A percentile compares a stretch with the other conserved stretches of the same genome.
These are phyloP conservation scores for Cadophora sp. DNA, from an alignment of 2,329 filamentous ascomycete species.

Conservation along the genomic window DNA sequence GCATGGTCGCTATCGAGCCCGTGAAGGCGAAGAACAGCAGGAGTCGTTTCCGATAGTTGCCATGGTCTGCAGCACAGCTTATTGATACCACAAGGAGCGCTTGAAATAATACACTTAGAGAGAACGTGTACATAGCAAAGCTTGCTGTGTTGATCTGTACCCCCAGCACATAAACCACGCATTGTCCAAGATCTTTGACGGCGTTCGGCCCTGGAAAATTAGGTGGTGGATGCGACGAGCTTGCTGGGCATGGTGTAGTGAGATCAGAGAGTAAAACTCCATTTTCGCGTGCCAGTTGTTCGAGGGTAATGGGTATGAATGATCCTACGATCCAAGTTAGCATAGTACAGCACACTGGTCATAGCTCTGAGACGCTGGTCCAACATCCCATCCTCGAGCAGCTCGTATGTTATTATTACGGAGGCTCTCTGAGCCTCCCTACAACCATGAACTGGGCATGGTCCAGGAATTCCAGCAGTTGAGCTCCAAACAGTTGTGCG, in stretches of 20 bases:
- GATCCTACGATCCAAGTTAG: constrained; percentile 63
- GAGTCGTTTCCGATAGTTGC: constrained; percentile 87
- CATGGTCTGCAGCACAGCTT: constrained; percentile 94
- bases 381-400: neutral
- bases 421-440: neutral
- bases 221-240: constrained; percentile 35
- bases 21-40: constrained; percentile 84
- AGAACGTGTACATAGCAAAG: constrained; percentile 99
- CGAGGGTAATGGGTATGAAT: constrained; percentile 94
- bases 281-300: constrained; percentile 91
- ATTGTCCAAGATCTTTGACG: constrained; percentile 64
- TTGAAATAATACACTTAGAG: constrained; percentile 87
- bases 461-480: neutral
- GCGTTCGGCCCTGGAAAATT: constrained; percentile 34
- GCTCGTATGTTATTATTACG: neutral
- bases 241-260: constrained; percentile 70
- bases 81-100: constrained; percentile 93
- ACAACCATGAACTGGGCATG: neutral
- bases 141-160: constrained; percentile 92
- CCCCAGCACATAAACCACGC: constrained; percentile 82
- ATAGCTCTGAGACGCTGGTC: neutral
- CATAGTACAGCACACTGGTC: neutral
- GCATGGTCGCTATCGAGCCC: constrained; percentile 84
- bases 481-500: neutral
- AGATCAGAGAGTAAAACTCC: constrained; percentile 84